Percentiles rank a stretch among this genome's conserved stretches.
These are phyloP conservation scores for Colletotrichum graminicola DNA, from an alignment of 2,329 filamentous ascomycete genomes.

Conservation along the genomic window DNA sequence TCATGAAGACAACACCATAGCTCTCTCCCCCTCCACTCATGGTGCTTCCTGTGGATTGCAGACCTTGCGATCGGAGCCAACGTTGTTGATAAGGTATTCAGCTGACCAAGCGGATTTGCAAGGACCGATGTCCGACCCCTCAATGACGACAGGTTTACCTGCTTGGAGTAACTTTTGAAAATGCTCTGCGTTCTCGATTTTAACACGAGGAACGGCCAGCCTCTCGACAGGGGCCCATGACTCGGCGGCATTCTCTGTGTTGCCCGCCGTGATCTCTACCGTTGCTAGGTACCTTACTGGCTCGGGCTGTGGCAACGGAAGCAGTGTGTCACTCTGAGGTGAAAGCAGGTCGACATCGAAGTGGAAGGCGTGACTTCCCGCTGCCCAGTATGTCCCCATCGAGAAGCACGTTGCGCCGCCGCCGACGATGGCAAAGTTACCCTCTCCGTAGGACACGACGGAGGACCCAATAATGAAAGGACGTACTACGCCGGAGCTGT, in stretches of 20 bases:
- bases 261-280: conserved; percentile 30
- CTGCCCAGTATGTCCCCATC: conserved; percentile 89
- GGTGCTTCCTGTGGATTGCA: not conserved
- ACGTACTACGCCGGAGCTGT: conserved; percentile 47
- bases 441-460: conserved; percentile 58
- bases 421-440: conserved; percentile 73
- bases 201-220: conserved; percentile 62
- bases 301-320: not conserved
- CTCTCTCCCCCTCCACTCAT: not conserved
- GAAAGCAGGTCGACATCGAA: conserved; percentile 23
- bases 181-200: conserved; percentile 63
- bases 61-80: conserved; percentile 73
- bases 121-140: conserved; percentile 61
- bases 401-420: conserved; percentile 92
- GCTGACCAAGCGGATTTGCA: conserved; percentile 77
- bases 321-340: not conserved
- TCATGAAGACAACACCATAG: not conserved
- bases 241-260: conserved; percentile 40
- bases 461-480: conserved; percentile 81
- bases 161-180: conserved; percentile 71
- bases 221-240: not conserved
- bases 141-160: conserved; percentile 74
- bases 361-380: conserved; percentile 63
- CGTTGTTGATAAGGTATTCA: conserved; percentile 72
- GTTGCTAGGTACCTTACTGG: conserved; percentile 21